phyloP scores from a whole-genome alignment of 345 rosid genomes.

The Camelina laxa region DNA sequence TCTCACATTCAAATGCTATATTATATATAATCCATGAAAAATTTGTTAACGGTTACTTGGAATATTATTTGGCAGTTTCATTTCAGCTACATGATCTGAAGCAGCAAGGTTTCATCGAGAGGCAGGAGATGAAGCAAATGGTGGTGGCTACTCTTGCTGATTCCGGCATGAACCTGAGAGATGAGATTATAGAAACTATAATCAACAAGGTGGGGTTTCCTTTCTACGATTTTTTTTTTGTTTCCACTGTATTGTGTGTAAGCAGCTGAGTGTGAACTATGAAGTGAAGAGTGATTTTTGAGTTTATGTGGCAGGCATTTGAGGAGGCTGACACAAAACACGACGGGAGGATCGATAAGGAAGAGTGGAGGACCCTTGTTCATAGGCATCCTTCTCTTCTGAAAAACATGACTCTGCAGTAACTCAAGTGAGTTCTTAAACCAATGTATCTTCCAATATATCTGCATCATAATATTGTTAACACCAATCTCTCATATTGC shows the following conservation, averaged over 20 bases:
- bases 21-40: not conserved
- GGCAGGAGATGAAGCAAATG: slow-evolving; percentile 84
- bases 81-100: slow-evolving; percentile 87
- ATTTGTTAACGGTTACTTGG: slow-evolving; percentile 1
- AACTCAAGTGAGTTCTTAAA: slow-evolving; percentile 67
- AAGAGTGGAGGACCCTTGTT: slow-evolving; percentile 81
- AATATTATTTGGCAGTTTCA: slow-evolving; percentile 65
- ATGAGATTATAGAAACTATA: slow-evolving; percentile 78
- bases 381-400: slow-evolving; percentile 74
- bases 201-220: slow-evolving; percentile 68
- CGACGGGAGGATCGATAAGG: slow-evolving; percentile 77
- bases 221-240: not conserved
- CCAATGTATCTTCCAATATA: not conserved
- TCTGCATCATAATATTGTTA: not conserved
- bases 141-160: slow-evolving; percentile 92
- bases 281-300: slow-evolving; percentile 20
- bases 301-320: slow-evolving; percentile 57
- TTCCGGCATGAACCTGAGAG: slow-evolving; percentile 81
- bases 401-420: slow-evolving; percentile 81
- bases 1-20: not conserved
- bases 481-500: too few relatives aligned
- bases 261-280: too few relatives aligned
- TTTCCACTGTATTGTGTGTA: too few relatives aligned
- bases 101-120: slow-evolving; percentile 88
- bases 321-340: slow-evolving; percentile 80